Percentiles rank a stretch among this genome's conserved stretches.
Evolutionary conservation across 2,329 filamentous ascomycete species (phyloP).

Genomic region (Pseudogymnoascus sp.): DNA sequence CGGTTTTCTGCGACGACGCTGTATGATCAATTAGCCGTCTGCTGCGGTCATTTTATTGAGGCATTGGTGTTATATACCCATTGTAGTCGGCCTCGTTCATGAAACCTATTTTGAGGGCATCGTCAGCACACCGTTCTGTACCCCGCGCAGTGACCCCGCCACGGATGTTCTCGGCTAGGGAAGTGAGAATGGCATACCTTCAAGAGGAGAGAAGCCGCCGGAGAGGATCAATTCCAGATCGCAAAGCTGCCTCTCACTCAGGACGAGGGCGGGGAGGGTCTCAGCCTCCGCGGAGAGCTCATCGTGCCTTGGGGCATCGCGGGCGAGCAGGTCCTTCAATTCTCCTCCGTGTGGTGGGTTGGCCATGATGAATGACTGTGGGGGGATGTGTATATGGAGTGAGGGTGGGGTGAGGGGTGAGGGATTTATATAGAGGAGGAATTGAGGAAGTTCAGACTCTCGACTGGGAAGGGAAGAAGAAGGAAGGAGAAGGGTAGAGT

Average conservation of each 20-base stretch:
- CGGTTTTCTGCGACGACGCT: slow-evolving; percentile 86
- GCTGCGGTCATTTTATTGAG: neutral
- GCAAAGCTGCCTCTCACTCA: slow-evolving; percentile 92
- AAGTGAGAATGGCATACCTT: slow-evolving; percentile 56
- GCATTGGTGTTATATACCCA: slow-evolving; percentile 49
- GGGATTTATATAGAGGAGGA: neutral
- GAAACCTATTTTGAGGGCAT: slow-evolving; percentile 57
- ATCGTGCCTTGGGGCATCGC: slow-evolving; percentile 76
- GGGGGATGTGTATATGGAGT: neutral
- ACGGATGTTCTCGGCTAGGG: neutral
- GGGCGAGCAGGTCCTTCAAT: slow-evolving; percentile 95
- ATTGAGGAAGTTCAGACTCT: neutral
- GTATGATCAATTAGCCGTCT: slow-evolving; percentile 19
- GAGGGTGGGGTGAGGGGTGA: neutral
- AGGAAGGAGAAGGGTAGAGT: neutral
- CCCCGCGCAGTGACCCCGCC: neutral
- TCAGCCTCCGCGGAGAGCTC: slow-evolving; percentile 81
- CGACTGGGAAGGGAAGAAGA: neutral
- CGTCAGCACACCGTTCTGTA: neutral
- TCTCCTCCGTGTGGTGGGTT: slow-evolving; percentile 79
- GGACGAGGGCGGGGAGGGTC: slow-evolving; percentile 71
- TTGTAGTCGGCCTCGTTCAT: slow-evolving; percentile 97
- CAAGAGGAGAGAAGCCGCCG: slow-evolving; percentile 93
- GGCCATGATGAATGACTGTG: slow-evolving; percentile 46
- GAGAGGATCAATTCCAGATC: slow-evolving; percentile 96